Evolutionary conservation across 177 flowering plant species (phyloP), one percentile per base, ranked within the genome.

Genomic region (Tripterygium wilfordii): DNA sequence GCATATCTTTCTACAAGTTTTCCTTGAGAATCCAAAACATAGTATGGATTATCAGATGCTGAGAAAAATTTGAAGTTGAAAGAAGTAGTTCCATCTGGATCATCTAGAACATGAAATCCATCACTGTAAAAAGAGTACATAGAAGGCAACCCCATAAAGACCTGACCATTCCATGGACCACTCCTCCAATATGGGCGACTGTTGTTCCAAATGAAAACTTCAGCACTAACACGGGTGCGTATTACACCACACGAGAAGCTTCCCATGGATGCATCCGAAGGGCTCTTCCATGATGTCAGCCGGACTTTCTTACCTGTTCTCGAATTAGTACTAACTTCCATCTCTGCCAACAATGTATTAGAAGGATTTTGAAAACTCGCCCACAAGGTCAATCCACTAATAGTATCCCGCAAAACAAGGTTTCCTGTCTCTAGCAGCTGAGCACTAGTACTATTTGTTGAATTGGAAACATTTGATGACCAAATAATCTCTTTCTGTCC

Each of bases 151-250:
- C 72, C 68, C 24, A 41, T 32, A 25, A 53, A 52, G 29, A 20
- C 26, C 12, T 41, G 49, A 17, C 62, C 62, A 27, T 62, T 56
- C 67, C 67, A 67, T 6, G 57, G 63, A 28, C 60, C 63, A 16
- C 36, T 45, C 17, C 58, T 36, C 49, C 58, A 48, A 35, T 19
- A 38, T n/a, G 45, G 49, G 0, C 8, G 17, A 20, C 17, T 28
- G 17, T 29, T 49, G 9, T 53, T 56, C 64, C 68, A 63, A 8
- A 59, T 30, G 39, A 54, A 48, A 21, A 37, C 6, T 39, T 63
- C 41, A 8, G 68, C 52, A 5, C 51, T 10, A 2, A 4, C 22
- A 0, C 17, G 17, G 25, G 33, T 22, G 19, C 28, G 18, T n/a
- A n/a, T n/a, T 9, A 56, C 0, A 13, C 60, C 61, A 10, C 13